These are phyloP conservation scores for Nakazawaea laoshanensis DNA, from an alignment of 805 yeast genomes.

Conservation along the genomic window DNA sequence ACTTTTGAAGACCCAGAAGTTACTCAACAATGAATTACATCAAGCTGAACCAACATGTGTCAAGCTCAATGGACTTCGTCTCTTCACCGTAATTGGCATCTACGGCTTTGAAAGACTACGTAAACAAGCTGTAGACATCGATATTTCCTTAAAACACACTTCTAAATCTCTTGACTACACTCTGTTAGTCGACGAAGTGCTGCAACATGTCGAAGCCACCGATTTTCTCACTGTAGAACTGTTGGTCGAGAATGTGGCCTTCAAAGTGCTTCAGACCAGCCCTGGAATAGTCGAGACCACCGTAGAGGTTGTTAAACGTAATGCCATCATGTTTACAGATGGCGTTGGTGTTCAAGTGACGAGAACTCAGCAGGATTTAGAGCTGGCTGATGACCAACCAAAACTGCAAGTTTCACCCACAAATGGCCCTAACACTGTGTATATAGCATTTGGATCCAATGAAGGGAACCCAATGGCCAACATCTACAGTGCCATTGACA, in stretches of 20 bases:
- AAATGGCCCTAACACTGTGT: conserved; percentile 37
- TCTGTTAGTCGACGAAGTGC: conserved; percentile 37
- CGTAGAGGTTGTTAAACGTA: conserved; percentile 78
- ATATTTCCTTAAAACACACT: conserved; percentile 33
- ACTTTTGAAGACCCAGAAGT: neutral
- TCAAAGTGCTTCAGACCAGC: conserved; percentile 16
- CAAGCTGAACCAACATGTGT: neutral
- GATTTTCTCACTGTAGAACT: conserved; percentile 93
- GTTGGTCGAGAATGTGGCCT: conserved; percentile 62
- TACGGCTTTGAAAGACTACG: conserved; percentile 83
- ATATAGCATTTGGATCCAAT: conserved; percentile 86
- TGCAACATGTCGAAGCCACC: conserved; percentile 61
- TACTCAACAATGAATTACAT: neutral
- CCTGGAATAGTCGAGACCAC: conserved; percentile 14
- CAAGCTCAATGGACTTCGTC: conserved; percentile 39
- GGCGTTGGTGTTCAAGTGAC: conserved; percentile 83
- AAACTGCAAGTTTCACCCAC: conserved; percentile 11
- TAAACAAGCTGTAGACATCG: conserved; percentile 65
- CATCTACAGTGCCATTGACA: conserved; percentile 45
- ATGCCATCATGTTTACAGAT: conserved; percentile 78
- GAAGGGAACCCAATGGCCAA: conserved; percentile 63
- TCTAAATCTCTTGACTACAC: conserved; percentile 22
- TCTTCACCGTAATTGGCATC: conserved; percentile 83
- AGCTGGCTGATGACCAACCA: conserved; percentile 9
- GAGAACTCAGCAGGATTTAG: conserved; percentile 36